Conservation (phyloP, 345 rosid genomes). For the thale cress (Arabidopsis thaliana) region TAIR10.1 NC_003070.9:25048501-25049000, state of each 20-base stretch:
- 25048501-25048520: constrained; percentile 52
- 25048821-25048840: constrained; percentile 39
- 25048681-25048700: constrained; percentile 51
- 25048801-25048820: neutral
- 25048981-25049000: neutral
- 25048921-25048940: constrained; percentile 61
- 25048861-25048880: constrained; percentile 59
- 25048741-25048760: neutral
- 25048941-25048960: constrained; percentile 53
- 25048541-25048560: constrained; percentile 49
- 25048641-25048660: constrained; percentile 60
- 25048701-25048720: constrained; percentile 39
- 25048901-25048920: constrained; percentile 38
- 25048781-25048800: neutral
- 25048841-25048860: constrained; percentile 70
- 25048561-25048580: constrained; percentile 49
- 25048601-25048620: constrained; percentile 57
- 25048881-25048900: constrained; percentile 61
- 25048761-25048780: neutral
- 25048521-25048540: constrained; percentile 61
- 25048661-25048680: constrained; percentile 46
- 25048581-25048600: constrained; percentile 57
- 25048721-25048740: neutral
- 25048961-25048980: constrained; percentile 60
- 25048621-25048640: constrained; percentile 65